Percentiles rank a stretch among this genome's conserved stretches.
These are phyloP conservation scores for Pichiaceae sp. DNA, from an alignment of 1,139 yeast genomes.

Conservation along the genomic window DNA sequence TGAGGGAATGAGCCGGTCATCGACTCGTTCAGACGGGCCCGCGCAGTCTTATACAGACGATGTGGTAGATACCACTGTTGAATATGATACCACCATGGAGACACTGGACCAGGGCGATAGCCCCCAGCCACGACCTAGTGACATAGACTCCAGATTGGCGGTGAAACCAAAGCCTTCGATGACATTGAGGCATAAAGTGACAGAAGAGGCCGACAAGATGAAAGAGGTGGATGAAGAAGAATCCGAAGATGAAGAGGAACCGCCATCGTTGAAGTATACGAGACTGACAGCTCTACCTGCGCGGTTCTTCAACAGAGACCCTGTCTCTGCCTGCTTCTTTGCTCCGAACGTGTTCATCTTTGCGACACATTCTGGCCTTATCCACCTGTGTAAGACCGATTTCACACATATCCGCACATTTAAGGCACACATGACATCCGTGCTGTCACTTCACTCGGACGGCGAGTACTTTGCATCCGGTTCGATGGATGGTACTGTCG, in stretches of 20 bases:
- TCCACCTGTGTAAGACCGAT: slow-evolving; percentile 58
- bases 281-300: slow-evolving; percentile 59
- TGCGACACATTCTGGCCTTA: slow-evolving; percentile 84
- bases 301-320: slow-evolving; percentile 62
- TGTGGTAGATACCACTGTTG: slow-evolving; percentile 14
- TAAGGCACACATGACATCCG: slow-evolving; percentile 81
- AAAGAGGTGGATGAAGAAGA: slow-evolving; percentile 5
- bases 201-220: background rate
- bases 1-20: background rate
- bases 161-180: background rate
- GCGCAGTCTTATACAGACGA: slow-evolving; percentile 11
- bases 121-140: background rate
- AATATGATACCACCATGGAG: slow-evolving; percentile 9
- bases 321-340: slow-evolving; percentile 62
- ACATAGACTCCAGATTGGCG: background rate
- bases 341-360: slow-evolving; percentile 57
- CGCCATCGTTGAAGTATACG: slow-evolving; percentile 70
- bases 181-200: background rate
- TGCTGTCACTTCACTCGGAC: slow-evolving; percentile 64
- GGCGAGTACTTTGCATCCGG: slow-evolving; percentile 75
- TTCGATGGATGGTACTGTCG: slow-evolving; percentile 89
- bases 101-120: background rate
- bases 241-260: slow-evolving; percentile 35
- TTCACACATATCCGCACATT: slow-evolving; percentile 58
- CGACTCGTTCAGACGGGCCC: background rate